Evolutionary conservation across 164 flowering plant species (phyloP), one percentile per base, ranked within the genome.

Genomic region (Vitis cinerea): DNA sequence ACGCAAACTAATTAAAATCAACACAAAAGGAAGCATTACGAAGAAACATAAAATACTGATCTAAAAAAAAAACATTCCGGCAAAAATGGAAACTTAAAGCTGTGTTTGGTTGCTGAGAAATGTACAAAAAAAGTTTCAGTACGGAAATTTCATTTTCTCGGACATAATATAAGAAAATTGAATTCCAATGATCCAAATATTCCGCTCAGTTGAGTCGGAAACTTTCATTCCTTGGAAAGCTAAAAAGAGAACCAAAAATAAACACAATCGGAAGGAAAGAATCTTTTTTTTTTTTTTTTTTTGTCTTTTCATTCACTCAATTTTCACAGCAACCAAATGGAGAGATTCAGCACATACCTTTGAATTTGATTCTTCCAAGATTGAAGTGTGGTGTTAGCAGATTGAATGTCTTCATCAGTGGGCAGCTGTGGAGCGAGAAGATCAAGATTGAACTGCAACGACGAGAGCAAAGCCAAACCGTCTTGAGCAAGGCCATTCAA

Each of bases 401-500:
- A 74, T 61, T 86, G 78, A 50, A 83, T 87, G 63, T 89, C 80
- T 44, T 80, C 85, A 56, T 75, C 79, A 4, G 88, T 57, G 11
- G 88, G 88, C 31, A 92, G 81, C 76, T 94, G 97, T 0, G 86
- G 94, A 14, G 92, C 90, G 15, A 94, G 88, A 44, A 92, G 91
- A 82, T 94, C 99, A 59, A 94, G 90, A 71, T 85, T 74, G 72
- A 90, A 88, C 37, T 86, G 88, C 73, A 90, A 61, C 1, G 95
- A 87, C 27, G 82, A 71, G 10, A 92, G 88, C 63, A 79, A 27
- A 47, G 85, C 79, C 76, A 94, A 65, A 14, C 89, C 89, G 74
- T 94, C 99, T 65, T 92, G 97, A 1, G 95, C 94, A 30, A 92
- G 76, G 14, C 88, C 94, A 64, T 92, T 92, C 79, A 94, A 81